Conservation (phyloP, 768 basidiomycete species). For the Pisolithus microcarpus region DNA sequence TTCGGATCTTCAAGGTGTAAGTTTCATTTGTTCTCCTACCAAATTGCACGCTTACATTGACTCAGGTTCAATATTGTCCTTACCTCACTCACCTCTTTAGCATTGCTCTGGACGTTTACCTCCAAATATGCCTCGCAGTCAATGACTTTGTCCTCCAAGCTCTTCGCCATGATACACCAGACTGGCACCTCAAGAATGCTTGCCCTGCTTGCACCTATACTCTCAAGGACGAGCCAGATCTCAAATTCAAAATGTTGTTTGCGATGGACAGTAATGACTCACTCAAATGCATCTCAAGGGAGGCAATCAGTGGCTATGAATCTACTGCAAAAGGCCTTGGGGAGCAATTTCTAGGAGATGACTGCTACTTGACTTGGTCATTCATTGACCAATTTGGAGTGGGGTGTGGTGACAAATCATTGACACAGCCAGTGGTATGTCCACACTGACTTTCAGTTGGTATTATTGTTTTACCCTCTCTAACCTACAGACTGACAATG, state of each 20-base stretch:
- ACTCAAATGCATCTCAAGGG: conserved; percentile 22
- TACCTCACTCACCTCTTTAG: neutral
- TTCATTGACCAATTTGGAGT: neutral
- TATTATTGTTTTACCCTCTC: neutral
- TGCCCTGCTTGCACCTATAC: conserved; percentile 32
- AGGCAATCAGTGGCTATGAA: conserved; percentile 24
- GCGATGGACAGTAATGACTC: conserved; percentile 9
- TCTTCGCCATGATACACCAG: conserved; percentile 20
- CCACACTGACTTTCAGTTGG: neutral
- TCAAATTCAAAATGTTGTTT: conserved; percentile 15
- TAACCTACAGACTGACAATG: neutral
- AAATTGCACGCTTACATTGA: neutral
- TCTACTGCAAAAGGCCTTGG: conserved; percentile 14
- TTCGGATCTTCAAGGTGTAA: conserved; percentile 18
- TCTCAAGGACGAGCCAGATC: neutral
- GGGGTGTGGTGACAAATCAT: neutral
- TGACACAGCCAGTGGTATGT: neutral
- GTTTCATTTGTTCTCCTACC: neutral
- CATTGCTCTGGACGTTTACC: conserved; percentile 32
- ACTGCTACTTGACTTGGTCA: neutral
- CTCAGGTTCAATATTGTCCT: neutral
- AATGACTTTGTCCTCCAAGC: conserved; percentile 12
- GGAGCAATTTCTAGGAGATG: neutral
- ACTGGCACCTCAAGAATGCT: conserved; percentile 28
- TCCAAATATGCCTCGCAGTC: conserved; percentile 19